phyloP scores from a whole-genome alignment of 306 rosid species.

The Malus fusca region DNA sequence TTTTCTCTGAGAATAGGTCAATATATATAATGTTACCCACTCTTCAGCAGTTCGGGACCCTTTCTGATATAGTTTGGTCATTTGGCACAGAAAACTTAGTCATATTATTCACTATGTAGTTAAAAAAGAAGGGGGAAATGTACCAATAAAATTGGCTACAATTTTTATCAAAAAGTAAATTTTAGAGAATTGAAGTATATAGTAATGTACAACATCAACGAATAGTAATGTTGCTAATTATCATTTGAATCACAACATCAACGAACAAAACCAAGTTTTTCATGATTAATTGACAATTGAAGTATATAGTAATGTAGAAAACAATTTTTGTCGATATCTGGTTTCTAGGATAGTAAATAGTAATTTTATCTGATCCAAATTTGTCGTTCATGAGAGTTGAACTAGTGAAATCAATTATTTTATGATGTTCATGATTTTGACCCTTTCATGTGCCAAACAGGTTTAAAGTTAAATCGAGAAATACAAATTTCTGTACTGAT shows the following conservation, averaged over 20 bases:
- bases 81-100: not conserved
- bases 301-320: not conserved
- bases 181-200: no score
- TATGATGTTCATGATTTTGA: not conserved
- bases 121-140: not conserved
- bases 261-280: not conserved
- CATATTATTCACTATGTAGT: not conserved
- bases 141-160: not conserved
- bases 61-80: not conserved
- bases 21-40: slow-evolving; percentile 19
- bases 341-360: not conserved
- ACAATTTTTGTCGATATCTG: not conserved
- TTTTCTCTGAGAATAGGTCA: slow-evolving; percentile 23
- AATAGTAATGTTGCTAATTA: no score
- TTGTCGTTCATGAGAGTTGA: not conserved
- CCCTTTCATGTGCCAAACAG: slow-evolving; percentile 22
- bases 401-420: not conserved
- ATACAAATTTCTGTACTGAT: slow-evolving; percentile 14
- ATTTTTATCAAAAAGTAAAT: not conserved
- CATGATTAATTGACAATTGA: not conserved
- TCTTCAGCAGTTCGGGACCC: slow-evolving; percentile 1
- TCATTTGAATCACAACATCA: not conserved
- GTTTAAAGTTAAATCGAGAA: slow-evolving; percentile 10
- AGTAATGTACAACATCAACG: no score
- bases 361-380: not conserved